phyloP scores from a whole-genome alignment of 352 stramenopile species.

The Phytopythium litorale region DNA sequence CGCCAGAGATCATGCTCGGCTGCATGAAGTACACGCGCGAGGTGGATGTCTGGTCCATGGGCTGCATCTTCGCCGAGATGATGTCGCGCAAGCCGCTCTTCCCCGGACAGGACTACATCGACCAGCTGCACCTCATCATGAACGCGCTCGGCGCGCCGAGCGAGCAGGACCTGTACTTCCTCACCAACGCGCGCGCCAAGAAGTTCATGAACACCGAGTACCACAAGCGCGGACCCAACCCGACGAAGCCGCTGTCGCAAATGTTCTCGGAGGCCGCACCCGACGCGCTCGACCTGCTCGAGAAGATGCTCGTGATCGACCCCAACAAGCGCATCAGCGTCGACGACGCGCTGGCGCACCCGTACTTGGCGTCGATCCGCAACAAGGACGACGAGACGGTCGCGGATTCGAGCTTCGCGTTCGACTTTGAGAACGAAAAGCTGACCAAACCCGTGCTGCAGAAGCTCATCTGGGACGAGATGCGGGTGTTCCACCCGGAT shows the following conservation, averaged over 20 bases:
- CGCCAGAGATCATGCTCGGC: slow-evolving; percentile 92
- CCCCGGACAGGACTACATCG: slow-evolving; percentile 92
- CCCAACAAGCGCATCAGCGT: slow-evolving; percentile 89
- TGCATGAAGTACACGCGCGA: slow-evolving; percentile 87
- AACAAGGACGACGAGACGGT: slow-evolving; percentile 88
- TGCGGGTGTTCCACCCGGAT: slow-evolving; percentile 72
- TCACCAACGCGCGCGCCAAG: slow-evolving; percentile 89
- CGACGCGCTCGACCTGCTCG: slow-evolving; percentile 82
- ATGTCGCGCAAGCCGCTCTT: slow-evolving; percentile 97
- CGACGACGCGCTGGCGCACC: slow-evolving; percentile 88
- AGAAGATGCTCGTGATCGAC: slow-evolving; percentile 93
- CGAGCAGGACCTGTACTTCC: slow-evolving; percentile 76
- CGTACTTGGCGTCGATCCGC: slow-evolving; percentile 88
- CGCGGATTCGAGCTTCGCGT: slow-evolving; percentile 66
- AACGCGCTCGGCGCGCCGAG: slow-evolving; percentile 78
- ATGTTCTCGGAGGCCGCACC: slow-evolving; percentile 69
- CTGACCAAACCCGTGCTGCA: slow-evolving; percentile 81
- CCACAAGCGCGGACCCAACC: slow-evolving; percentile 60
- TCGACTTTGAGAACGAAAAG: slow-evolving; percentile 87
- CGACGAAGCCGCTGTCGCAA: slow-evolving; percentile 59
- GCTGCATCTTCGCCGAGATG: slow-evolving; percentile 99
- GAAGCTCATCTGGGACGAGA: slow-evolving; percentile 85
- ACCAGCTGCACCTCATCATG: slow-evolving; percentile 97
- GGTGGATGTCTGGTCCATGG: slow-evolving; percentile 95
- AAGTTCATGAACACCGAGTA: slow-evolving; percentile 86